Conservation (phyloP, 306 rosid genomes). For the Purshia tridentata region DNA sequence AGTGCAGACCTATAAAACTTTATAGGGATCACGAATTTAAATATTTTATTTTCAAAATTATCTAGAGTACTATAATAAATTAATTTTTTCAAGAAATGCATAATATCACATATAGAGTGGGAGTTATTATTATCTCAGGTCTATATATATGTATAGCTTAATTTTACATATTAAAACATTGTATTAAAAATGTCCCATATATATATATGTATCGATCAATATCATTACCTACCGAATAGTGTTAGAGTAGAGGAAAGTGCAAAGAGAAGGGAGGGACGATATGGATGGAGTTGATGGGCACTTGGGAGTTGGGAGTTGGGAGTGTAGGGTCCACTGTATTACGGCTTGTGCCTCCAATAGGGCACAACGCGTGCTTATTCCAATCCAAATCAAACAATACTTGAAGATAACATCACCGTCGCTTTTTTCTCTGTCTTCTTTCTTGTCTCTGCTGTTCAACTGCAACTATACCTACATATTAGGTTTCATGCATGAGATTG, state of each 20-base stretch:
- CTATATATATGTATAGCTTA: no score
- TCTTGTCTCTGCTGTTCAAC: neutral
- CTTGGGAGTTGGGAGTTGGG: neutral
- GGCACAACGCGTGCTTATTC: constrained; percentile 63
- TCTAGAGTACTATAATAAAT: no score
- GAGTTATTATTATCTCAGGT: no score
- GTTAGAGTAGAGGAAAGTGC: neutral
- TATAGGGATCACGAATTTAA: no score
- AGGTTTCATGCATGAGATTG: neutral
- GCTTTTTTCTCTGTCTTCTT: neutral
- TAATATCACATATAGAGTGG: no score
- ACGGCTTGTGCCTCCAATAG: constrained; percentile 48
- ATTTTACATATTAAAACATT: no score
- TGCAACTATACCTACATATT: neutral
- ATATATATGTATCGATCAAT: no score
- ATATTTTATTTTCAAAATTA: no score
- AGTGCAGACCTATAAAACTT: no score
- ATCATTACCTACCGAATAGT: no score
- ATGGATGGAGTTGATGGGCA: neutral
- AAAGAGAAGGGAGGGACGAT: neutral
- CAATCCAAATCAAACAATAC: constrained; percentile 23
- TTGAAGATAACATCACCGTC: constrained; percentile 10
- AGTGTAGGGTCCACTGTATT: constrained; percentile 38
- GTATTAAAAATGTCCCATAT: no score
- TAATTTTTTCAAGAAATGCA: no score